These are phyloP conservation scores for Lodderomyces pseudojiufengensis DNA, from an alignment of 1,139 yeast genomes.

Conservation along the genomic window DNA sequence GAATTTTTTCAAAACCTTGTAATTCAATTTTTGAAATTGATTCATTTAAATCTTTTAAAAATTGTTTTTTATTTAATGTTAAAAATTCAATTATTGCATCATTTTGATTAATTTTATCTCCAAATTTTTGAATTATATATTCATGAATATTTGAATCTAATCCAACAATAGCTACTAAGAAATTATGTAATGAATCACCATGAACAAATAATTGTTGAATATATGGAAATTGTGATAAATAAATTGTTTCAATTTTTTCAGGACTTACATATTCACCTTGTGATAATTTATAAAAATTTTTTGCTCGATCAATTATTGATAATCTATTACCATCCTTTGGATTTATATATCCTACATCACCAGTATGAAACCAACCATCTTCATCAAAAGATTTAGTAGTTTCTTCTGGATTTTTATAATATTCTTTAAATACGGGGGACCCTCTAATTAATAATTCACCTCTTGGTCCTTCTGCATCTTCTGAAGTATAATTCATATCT, in stretches of 20 bases:
- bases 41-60: constrained; percentile 27
- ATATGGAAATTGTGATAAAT: constrained; percentile 31
- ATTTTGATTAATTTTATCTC: constrained; percentile 14
- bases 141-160: constrained; percentile 28
- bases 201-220: constrained; percentile 38
- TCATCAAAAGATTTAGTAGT: constrained; percentile 46
- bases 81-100: constrained; percentile 26
- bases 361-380: constrained; percentile 50
- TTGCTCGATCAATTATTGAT: constrained; percentile 40
- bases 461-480: constrained; percentile 35
- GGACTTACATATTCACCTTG: constrained; percentile 47
- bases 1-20: constrained; percentile 58
- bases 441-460: constrained; percentile 43
- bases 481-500: constrained; percentile 32
- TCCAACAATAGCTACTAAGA: constrained; percentile 61
- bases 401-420: constrained; percentile 39
- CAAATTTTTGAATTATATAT: constrained; percentile 17
- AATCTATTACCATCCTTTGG: constrained; percentile 20
- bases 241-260: constrained; percentile 39
- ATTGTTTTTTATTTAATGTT: constrained; percentile 23
- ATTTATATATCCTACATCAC: constrained; percentile 36
- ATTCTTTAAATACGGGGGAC: constrained; percentile 34
- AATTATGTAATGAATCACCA: constrained; percentile 61
- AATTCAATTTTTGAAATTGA: constrained; percentile 24
- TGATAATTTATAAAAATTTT: constrained; percentile 43